A percentile compares a stretch with the other conserved stretches of the same genome.
Evolutionary conservation across 331 rosid species (phyloP).

Genomic region (Acacia pycnantha): DNA sequence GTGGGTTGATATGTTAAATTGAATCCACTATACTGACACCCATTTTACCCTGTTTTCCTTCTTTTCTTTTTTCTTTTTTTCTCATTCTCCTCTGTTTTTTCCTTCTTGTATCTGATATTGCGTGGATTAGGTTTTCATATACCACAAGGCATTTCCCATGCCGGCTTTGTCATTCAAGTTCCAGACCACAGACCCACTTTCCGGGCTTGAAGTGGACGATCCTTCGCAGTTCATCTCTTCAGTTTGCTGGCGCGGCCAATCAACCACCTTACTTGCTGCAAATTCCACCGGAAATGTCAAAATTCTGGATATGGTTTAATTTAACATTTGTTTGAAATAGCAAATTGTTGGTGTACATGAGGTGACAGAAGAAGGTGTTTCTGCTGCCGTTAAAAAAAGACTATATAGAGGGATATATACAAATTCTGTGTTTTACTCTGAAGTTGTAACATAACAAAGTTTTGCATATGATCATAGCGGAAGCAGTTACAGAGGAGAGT

Average conservation of each 20-base stretch:
- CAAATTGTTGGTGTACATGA: constrained; percentile 25
- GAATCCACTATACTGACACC: background rate
- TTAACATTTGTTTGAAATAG: constrained; percentile 20
- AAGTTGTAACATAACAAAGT: constrained; percentile 56
- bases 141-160: constrained; percentile 98
- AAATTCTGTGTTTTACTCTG: constrained; percentile 46
- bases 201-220: constrained; percentile 72
- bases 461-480: constrained; percentile 61
- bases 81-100: background rate
- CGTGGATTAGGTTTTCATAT: constrained; percentile 73
- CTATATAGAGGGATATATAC: constrained; percentile 32
- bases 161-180: constrained; percentile 89
- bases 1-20: no score
- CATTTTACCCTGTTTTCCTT: background rate
- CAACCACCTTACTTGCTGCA: constrained; percentile 86
- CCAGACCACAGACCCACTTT: constrained; percentile 69
- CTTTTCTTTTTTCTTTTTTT: background rate
- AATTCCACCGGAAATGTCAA: constrained; percentile 93
- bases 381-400: background rate
- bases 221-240: constrained; percentile 83
- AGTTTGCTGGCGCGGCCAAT: constrained; percentile 90
- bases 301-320: constrained; percentile 88
- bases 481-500: constrained; percentile 46
- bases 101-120: background rate
- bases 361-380: constrained; percentile 14